Evolutionary conservation across 148 eudicot genomes (phyloP), one percentile per base, ranked within the genome.

Genomic region (Fallopia convolvulus): DNA sequence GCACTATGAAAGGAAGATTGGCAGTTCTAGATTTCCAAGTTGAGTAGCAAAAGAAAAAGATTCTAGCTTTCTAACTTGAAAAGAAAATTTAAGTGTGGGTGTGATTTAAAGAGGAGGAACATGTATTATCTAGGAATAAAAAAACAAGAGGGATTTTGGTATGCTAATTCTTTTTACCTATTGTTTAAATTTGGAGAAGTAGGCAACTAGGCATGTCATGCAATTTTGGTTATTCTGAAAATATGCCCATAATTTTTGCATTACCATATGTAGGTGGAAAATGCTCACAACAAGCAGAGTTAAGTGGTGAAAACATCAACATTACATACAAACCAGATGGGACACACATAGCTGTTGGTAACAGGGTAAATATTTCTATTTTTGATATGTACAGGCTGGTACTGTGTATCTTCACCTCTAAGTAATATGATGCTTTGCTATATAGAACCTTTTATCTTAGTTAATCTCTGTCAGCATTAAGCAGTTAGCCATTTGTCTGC

Each of bases 291-390:
- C 97, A 87, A 78, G 87, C 90, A 68, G 98, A 92, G 81, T 93
- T 94, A 79, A 94, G 97, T 77, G 98, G 98, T 39, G 98, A 94
- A 78, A 94, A 94, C 83, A 94, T 94, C 73, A 94, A 94, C 82
- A 94, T 94, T 74, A 92, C 98, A 52, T 92, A 90, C 76, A 94
- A 90, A 87, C 96, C 97, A 68, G 99, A 94, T 78, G 99, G 97
- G 72, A 85, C 91, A 73, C 94, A 92, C 76, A 80, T 94, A 46
- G 99, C 99, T 76, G 97, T 94, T 83, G 99, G 99, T 33, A 94
- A 94, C 81, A 86, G 99, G 96, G 99, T 94, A 86, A 55, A 33
- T 49, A 42, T 53, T 23, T 48, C 46, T 41, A 21, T 33, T 26
- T 78, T 6, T 61, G 65, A n/a, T 40, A 49, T 33, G 72, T 41